Evolutionary conservation across 805 yeast species (phyloP).

Genomic region (Danielia reshetovae): DNA sequence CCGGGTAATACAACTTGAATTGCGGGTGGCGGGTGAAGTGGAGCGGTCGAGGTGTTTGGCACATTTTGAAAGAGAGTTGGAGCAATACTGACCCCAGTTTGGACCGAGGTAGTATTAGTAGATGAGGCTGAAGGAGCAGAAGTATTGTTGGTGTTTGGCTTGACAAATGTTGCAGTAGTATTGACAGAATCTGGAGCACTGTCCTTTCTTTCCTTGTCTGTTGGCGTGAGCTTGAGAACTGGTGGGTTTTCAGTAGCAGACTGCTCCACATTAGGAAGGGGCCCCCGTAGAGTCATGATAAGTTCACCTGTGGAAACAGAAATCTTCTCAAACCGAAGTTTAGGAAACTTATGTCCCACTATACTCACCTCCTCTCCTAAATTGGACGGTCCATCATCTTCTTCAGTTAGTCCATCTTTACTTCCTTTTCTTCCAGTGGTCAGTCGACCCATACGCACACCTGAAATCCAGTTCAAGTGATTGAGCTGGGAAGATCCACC

Average conservation of each 20-base stretch:
- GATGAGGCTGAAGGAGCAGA: neutral
- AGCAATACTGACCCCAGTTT: neutral
- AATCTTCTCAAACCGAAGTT: constrained; percentile 78
- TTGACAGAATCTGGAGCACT: neutral
- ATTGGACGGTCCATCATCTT: constrained; percentile 47
- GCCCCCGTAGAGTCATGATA: constrained; percentile 72
- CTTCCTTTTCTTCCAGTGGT: constrained; percentile 34
- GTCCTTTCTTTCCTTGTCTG: constrained; percentile 2
- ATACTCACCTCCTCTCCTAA: constrained; percentile 88
- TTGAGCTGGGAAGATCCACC: constrained; percentile 43
- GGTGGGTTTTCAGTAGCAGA: neutral
- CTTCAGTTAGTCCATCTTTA: constrained; percentile 11
- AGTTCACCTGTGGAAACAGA: constrained; percentile 83
- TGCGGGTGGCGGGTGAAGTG: neutral
- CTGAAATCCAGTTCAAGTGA: constrained; percentile 89
- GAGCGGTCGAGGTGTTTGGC: constrained; percentile 1
- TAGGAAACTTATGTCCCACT: constrained; percentile 87
- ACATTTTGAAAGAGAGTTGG: no score
- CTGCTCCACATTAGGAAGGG: constrained; percentile 19
- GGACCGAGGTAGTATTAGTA: neutral
- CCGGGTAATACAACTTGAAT: no score
- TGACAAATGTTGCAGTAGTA: neutral
- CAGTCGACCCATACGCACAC: constrained; percentile 70
- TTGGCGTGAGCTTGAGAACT: neutral
- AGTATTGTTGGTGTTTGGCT: no score